These are phyloP conservation scores for Chlamydomonas reinhardtii DNA, from an alignment of 163 green algal genomes.

Conservation along the genomic window DNA sequence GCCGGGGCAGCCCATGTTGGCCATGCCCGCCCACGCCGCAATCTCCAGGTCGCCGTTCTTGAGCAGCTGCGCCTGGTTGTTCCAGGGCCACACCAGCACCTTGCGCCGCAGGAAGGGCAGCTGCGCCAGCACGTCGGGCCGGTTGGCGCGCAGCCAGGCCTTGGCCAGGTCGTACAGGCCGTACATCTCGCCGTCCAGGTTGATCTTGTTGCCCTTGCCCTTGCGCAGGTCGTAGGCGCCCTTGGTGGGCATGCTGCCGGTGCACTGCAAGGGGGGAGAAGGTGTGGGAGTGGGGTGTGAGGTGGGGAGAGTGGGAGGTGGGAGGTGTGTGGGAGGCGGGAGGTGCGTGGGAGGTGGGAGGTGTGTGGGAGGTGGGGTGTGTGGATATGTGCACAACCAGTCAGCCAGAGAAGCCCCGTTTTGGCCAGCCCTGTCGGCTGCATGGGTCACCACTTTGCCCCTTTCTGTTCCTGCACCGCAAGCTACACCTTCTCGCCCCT, in stretches of 20 bases:
- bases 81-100: neutral
- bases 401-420: too few relatives aligned
- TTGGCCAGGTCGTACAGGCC: slow-evolving; percentile 9
- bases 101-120: slow-evolving; percentile 8
- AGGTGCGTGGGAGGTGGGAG: too few relatives aligned
- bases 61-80: neutral
- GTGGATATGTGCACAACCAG: too few relatives aligned
- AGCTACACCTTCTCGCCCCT: too few relatives aligned
- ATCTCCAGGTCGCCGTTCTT: neutral
- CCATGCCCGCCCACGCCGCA: neutral
- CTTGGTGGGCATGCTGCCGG: neutral
- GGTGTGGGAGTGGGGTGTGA: too few relatives aligned
- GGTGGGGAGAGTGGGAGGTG: too few relatives aligned
- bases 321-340: too few relatives aligned
- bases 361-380: too few relatives aligned
- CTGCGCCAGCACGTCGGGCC: neutral
- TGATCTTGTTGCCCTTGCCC: neutral
- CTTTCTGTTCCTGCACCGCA: too few relatives aligned
- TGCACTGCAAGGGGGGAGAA: neutral
- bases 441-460: too few relatives aligned
- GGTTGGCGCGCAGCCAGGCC: neutral
- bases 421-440: too few relatives aligned
- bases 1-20: neutral
- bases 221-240: slow-evolving; percentile 6
- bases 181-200: slow-evolving; percentile 29